Percentiles rank a stretch among this genome's conserved stretches.
Evolutionary conservation across 306 rosid genomes (phyloP).

Genomic region (Ziziphus jujuba): DNA sequence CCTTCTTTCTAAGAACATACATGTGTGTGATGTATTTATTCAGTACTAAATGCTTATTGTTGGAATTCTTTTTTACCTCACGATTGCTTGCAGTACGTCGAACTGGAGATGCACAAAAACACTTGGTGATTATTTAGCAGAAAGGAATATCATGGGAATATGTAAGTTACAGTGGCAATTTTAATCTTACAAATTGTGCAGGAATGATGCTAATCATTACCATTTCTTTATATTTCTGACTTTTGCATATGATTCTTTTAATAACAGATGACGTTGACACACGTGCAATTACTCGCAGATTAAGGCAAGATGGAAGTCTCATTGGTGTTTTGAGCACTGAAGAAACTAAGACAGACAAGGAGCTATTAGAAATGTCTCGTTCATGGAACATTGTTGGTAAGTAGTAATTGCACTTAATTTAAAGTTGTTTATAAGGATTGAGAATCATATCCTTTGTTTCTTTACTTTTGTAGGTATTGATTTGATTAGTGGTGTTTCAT

Average conservation of each 20-base stretch:
- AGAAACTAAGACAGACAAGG: constrained; percentile 72
- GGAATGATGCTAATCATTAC: neutral
- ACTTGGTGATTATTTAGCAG: constrained; percentile 70
- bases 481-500: constrained; percentile 91
- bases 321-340: constrained; percentile 92
- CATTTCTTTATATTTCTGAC: neutral
- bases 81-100: constrained; percentile 62
- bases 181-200: neutral
- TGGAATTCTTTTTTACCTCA: constrained; percentile 10
- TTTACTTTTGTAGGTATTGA: constrained; percentile 65
- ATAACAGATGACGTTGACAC: constrained; percentile 92
- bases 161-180: constrained; percentile 52
- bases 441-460: constrained; percentile 10
- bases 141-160: constrained; percentile 94
- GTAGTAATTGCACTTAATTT: constrained; percentile 24
- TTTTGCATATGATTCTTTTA: constrained; percentile 24
- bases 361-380: constrained; percentile 70
- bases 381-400: constrained; percentile 97
- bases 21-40: neutral
- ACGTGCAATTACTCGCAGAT: constrained; percentile 88
- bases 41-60: constrained; percentile 10
- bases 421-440: constrained; percentile 7
- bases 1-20: constrained; percentile 8
- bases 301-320: constrained; percentile 94
- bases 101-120: constrained; percentile 78